phyloP scores from a whole-genome alignment of 1,284 basidiomycete species.

The Paramarasmius palmivorus region DNA sequence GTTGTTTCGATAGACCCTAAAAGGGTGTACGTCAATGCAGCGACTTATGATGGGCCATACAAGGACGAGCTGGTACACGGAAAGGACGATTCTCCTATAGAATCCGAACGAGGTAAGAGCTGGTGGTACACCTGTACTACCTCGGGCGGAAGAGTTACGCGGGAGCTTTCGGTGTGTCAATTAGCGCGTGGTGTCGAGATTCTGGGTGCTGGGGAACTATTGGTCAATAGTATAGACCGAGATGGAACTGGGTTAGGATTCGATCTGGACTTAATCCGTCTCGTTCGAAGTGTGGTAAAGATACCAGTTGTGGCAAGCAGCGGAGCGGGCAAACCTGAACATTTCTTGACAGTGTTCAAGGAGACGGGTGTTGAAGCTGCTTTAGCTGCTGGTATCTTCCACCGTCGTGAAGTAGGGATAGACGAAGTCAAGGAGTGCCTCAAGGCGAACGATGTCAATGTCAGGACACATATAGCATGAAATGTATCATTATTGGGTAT shows the following conservation, averaged over 20 bases:
- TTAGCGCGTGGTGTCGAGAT: conserved; percentile 86
- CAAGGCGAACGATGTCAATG: conserved; percentile 50
- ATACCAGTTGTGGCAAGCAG: conserved; percentile 97
- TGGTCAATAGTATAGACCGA: conserved; percentile 96
- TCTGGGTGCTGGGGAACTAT: conserved; percentile 93
- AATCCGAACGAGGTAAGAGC: conserved; percentile 68
- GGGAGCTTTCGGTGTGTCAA: conserved; percentile 92
- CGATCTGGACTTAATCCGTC: conserved; percentile 81
- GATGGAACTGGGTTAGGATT: conserved; percentile 95
- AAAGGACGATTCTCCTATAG: conserved; percentile 40
- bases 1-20: conserved; percentile 98
- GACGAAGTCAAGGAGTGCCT: conserved; percentile 69
- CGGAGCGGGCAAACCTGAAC: conserved; percentile 81
- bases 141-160: conserved; percentile 85
- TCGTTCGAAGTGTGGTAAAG: conserved; percentile 76
- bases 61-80: conserved; percentile 68
- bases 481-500: neutral
- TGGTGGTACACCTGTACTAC: conserved; percentile 99
- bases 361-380: conserved; percentile 88
- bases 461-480: conserved; percentile 32
- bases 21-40: conserved; percentile 79
- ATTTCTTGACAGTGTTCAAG: conserved; percentile 88
- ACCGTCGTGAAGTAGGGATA: conserved; percentile 83
- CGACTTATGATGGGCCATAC: conserved; percentile 69
- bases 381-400: conserved; percentile 97